Percentiles rank a stretch among this genome's conserved stretches.
These are phyloP conservation scores for Camellia granthamiana DNA, from an alignment of 148 eudicot species.

Conservation along the genomic window DNA sequence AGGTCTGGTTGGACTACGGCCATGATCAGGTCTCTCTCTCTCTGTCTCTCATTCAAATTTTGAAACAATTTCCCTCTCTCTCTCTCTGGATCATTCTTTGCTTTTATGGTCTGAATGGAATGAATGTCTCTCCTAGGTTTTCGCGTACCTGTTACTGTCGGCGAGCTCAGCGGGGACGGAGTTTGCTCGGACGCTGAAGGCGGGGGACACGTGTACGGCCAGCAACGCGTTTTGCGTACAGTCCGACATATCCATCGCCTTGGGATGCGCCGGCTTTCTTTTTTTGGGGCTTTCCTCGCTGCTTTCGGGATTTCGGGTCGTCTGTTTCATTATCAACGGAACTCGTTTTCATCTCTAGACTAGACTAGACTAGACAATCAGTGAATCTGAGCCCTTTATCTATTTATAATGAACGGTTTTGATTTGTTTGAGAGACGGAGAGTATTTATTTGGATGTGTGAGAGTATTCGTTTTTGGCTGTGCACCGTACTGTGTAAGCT, in stretches of 20 bases:
- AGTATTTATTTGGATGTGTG: too few relatives aligned
- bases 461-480: too few relatives aligned
- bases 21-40: slow-evolving; percentile 65
- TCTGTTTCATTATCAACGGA: slow-evolving; percentile 58
- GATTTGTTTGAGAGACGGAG: too few relatives aligned
- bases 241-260: slow-evolving; percentile 57
- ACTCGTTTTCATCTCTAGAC: slow-evolving; percentile 62
- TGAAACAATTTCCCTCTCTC: neutral
- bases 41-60: neutral
- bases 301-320: slow-evolving; percentile 76
- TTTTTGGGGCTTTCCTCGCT: slow-evolving; percentile 58
- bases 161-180: slow-evolving; percentile 66
- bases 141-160: slow-evolving; percentile 66
- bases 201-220: slow-evolving; percentile 47
- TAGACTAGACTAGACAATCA: too few relatives aligned
- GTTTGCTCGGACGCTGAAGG: slow-evolving; percentile 49
- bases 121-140: slow-evolving; percentile 35
- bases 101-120: too few relatives aligned
- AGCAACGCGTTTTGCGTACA: slow-evolving; percentile 62
- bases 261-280: slow-evolving; percentile 72
- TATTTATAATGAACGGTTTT: too few relatives aligned
- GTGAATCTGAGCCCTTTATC: too few relatives aligned
- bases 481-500: too few relatives aligned
- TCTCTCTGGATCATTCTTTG: neutral
- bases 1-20: slow-evolving; percentile 82